phyloP scores from a whole-genome alignment of 1,139 yeast genomes.

The Scheffersomyces stambukii region DNA sequence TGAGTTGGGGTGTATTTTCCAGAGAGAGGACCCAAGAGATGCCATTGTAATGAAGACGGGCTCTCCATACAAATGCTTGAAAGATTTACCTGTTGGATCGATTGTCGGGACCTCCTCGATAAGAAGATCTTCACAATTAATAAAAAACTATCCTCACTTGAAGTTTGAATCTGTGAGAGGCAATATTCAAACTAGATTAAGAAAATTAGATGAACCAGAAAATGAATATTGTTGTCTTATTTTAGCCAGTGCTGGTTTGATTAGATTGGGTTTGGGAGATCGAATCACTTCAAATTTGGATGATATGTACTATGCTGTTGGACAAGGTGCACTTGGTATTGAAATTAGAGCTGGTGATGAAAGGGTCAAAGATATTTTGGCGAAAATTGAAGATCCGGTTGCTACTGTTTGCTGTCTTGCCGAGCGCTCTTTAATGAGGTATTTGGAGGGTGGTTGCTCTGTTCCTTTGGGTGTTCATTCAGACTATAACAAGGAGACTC shows the following conservation, averaged over 20 bases:
- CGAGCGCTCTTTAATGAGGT: slow-evolving; percentile 82
- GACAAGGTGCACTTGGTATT: slow-evolving; percentile 95
- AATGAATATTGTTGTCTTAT: slow-evolving; percentile 71
- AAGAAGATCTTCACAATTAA: slow-evolving; percentile 74
- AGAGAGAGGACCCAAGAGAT: slow-evolving; percentile 89
- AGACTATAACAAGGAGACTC: slow-evolving; percentile 42
- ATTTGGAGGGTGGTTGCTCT: slow-evolving; percentile 95
- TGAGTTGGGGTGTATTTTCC: slow-evolving; percentile 80
- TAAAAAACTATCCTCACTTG: slow-evolving; percentile 39
- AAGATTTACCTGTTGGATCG: slow-evolving; percentile 78
- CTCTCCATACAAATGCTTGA: slow-evolving; percentile 58
- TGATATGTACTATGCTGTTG: slow-evolving; percentile 93
- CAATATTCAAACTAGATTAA: slow-evolving; percentile 75
- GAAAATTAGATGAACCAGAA: slow-evolving; percentile 70
- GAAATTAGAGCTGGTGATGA: slow-evolving; percentile 76
- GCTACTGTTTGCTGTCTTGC: slow-evolving; percentile 82
- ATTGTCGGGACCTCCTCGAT: slow-evolving; percentile 93
- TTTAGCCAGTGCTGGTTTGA: slow-evolving; percentile 89
- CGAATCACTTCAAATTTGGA: slow-evolving; percentile 70
- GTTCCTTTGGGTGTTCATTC: slow-evolving; percentile 92
- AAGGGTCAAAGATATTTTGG: slow-evolving; percentile 53
- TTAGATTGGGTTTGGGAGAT: slow-evolving; percentile 63
- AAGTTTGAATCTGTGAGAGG: slow-evolving; percentile 79
- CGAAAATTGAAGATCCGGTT: slow-evolving; percentile 59
- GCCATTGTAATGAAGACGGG: slow-evolving; percentile 78